phyloP scores from a whole-genome alignment of 805 yeast genomes.

The Barnettozyma californica region DNA sequence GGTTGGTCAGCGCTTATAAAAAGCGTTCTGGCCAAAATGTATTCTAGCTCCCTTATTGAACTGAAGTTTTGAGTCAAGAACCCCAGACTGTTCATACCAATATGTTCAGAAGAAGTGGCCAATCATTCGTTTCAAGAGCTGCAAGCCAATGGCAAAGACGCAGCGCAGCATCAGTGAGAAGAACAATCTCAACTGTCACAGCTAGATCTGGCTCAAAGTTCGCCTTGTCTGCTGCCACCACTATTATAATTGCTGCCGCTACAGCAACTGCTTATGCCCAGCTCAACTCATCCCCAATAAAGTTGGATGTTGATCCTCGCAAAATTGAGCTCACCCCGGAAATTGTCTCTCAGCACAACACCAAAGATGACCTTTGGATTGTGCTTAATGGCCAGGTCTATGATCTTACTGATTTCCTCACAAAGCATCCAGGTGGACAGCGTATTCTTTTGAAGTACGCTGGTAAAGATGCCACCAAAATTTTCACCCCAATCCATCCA shows the following conservation, averaged over 20 bases:
- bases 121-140: not conserved
- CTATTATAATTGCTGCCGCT: not conserved
- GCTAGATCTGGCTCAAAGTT: not conserved
- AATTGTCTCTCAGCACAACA: conserved; percentile 26
- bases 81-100: not conserved
- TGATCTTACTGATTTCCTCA: conserved; percentile 67
- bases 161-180: not conserved
- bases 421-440: conserved; percentile 77
- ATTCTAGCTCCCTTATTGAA: too few species aligned
- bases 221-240: not conserved
- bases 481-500: conserved; percentile 87
- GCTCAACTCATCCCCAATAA: not conserved
- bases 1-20: too few species aligned
- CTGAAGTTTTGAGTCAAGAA: not conserved
- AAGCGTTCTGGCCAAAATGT: not conserved
- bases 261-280: not conserved
- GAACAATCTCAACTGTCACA: not conserved
- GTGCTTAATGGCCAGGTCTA: conserved; percentile 74
- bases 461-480: conserved; percentile 76
- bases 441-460: conserved; percentile 77
- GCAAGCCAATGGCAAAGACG: not conserved
- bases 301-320: conserved; percentile 2
- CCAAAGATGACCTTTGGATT: conserved; percentile 71
- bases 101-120: not conserved
- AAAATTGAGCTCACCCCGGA: conserved; percentile 22